Base-by-base conservation (phyloP, 805 yeast genomes). In the Teunomyces panamensis region DNA sequence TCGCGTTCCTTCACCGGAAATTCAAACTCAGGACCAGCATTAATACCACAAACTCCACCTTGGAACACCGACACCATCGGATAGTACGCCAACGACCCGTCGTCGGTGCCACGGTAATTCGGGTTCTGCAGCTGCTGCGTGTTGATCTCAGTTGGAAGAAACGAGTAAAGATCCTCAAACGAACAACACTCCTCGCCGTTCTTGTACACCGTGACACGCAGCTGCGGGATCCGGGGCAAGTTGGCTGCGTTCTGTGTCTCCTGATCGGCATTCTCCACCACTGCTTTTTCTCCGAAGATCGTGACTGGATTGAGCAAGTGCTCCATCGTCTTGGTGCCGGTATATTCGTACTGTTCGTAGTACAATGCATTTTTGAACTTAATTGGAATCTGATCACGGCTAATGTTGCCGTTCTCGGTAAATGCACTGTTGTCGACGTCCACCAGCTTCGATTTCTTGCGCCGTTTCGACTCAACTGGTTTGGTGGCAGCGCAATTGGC, bases 351-450 rank as follows among this genome's bases (percentile, higher is more conserved):
- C 56, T 85, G 89, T 62, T 94, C 99, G 62, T 83, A 90, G 67
- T 81, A 90, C 26, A 89, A 68, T 42, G 84, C 83, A 48, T 79
- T 84, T 59, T 85, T 87, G 67, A 86, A 89, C 56, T 86, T 78
- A 44, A 94, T 87, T 1, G 97, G 97, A 44, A 87, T 84, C 57
- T 92, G 89, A 58, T 90, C 97, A 47, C 98, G 76, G 2, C 79
- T 65, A 11, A 87, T 71, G 54, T 85, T 84, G 14, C 52, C 63
- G 50, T 58, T 41, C 5, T 44, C 54, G 17, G 37, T 43, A 42
- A 52, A 53, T 14, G 42, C 44, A 6, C 27, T 20, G 37, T 52
- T 46, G 5, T 47, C 49, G 6, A 39, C 39, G 9, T 34, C 43
- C 39, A 30, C 16, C 14, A 63, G 54, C 42, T 30, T 60, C 52